Conservation (phyloP, 805 yeast species). For the Saccharomyces cerevisiae region DNA sequence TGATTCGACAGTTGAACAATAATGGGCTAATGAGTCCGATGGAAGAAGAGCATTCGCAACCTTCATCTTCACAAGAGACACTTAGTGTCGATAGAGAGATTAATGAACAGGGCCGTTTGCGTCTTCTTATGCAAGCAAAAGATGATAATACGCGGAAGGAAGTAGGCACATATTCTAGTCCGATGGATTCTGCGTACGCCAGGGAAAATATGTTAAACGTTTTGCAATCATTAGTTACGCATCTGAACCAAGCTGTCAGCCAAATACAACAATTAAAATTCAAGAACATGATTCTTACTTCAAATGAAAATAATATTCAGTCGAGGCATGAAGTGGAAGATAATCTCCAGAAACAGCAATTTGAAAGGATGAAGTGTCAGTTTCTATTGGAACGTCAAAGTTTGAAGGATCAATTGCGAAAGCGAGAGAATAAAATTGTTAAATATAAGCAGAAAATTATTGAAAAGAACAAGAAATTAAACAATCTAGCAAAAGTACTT, state of each 20-base stretch:
- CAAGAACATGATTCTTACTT: slow-evolving; percentile 34
- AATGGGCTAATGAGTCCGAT: not conserved
- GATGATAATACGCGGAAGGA: not conserved
- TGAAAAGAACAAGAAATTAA: slow-evolving; percentile 39
- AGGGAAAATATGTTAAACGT: not conserved
- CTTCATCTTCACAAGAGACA: not conserved
- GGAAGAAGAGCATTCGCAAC: not conserved
- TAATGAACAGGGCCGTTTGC: not conserved
- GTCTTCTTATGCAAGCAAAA: not conserved
- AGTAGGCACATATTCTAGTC: not conserved
- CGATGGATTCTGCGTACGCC: not conserved
- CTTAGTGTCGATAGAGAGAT: not conserved
- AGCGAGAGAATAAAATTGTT: slow-evolving; percentile 36
- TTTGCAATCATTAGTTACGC: not conserved
- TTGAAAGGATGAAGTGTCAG: slow-evolving; percentile 28
- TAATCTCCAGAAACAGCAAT: slow-evolving; percentile 28
- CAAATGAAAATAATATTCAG: slow-evolving; percentile 16
- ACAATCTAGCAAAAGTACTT: slow-evolving; percentile 31
- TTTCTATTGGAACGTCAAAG: slow-evolving; percentile 29
- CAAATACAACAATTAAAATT: slow-evolving; percentile 31
- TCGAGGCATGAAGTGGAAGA: slow-evolving; percentile 25
- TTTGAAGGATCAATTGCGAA: slow-evolving; percentile 33
- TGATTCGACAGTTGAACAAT: not conserved
- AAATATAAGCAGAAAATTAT: slow-evolving; percentile 39
- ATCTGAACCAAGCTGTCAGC: slow-evolving; percentile 5